phyloP scores from a whole-genome alignment of 257 asterid species.

The Solanum bukasovii region DNA sequence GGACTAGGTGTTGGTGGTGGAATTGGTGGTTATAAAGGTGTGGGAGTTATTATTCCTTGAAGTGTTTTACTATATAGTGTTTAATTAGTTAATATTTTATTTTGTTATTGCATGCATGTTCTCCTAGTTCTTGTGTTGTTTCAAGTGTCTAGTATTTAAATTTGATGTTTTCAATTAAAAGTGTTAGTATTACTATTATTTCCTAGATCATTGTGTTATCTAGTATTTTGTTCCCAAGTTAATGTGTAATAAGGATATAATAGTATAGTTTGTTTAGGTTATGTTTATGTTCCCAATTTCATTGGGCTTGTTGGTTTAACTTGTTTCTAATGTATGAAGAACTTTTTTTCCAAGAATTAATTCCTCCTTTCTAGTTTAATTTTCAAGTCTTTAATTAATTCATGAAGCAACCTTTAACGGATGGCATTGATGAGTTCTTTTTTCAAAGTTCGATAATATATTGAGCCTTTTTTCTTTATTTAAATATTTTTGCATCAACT shows the following conservation, averaged over 20 bases:
- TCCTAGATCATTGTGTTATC: neutral
- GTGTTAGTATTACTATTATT: neutral
- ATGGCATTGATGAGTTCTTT: too few species aligned
- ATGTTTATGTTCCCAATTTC: neutral
- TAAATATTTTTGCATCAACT: too few species aligned
- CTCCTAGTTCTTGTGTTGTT: neutral
- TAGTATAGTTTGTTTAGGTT: neutral
- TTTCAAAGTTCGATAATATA: too few species aligned
- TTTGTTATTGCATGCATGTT: neutral
- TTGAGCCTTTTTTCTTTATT: too few species aligned
- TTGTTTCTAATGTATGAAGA: neutral
- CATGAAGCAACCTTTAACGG: neutral
- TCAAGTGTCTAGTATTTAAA: neutral
- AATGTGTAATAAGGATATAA: neutral
- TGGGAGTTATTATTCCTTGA: conserved; percentile 6
- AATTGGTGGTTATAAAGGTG: conserved; percentile 20
- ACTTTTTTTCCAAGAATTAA: too few species aligned
- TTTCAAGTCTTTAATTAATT: neutral
- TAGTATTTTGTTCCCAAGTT: neutral
- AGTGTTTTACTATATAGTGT: neutral
- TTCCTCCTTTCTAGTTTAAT: too few species aligned
- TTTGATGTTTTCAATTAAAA: neutral
- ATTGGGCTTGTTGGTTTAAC: neutral
- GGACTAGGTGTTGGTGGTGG: conserved; percentile 16
- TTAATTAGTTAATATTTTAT: neutral